Evolutionary conservation across 371 early-diverging fungal species (phyloP), one percentile per base, ranked within the genome.

Genomic region (Rhizopus arrhizus): DNA sequence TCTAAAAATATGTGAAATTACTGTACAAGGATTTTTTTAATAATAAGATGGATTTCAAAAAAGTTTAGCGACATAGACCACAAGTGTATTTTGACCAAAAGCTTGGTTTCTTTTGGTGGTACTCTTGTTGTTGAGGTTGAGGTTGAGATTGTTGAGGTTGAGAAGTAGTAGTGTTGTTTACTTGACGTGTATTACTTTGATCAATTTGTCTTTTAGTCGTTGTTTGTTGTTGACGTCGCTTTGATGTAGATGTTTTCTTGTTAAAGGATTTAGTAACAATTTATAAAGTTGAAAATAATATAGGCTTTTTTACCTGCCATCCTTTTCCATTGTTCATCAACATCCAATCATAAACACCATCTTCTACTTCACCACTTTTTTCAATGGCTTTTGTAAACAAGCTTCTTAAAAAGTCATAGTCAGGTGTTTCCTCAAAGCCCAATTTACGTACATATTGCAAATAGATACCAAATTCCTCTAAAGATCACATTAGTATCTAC

Each of bases 331-430:
- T 71, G 51, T 84, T 84, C 41, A 85, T 62, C 40, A 89, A 62
- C 88, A 92, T 91, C 96, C 96, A 95, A 71, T 95, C 96, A 66
- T 86, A 94, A n/a, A 93, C 80, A n/a, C 88, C 90, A 66, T 95
- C 95, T 64, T 95, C 93, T 16, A 64, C 69, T 53, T 89, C 89
- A 50, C 88, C 89, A 41, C 79, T 72, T 42, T 81, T 80, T 55
- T 77, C 78, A 48, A 95, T 70, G 8, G 88, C 94, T 56, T 86
- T 85, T 73, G 89, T 88, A 69, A 99, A 91, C 38, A 97, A 72
- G 3, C 87, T 85, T 61, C 87, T 84, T 59, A 97, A 63, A 61
- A 81, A 82, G 62, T 92, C 91, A 73, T 98, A 98, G 28, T 69
- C 70, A 3, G 66, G 66, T 41, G 62, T 53, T 33, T 69, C 70